These are phyloP conservation scores for Bipolaris sorokiniana DNA, from an alignment of 2,329 filamentous ascomycete genomes.

Conservation along the genomic window DNA sequence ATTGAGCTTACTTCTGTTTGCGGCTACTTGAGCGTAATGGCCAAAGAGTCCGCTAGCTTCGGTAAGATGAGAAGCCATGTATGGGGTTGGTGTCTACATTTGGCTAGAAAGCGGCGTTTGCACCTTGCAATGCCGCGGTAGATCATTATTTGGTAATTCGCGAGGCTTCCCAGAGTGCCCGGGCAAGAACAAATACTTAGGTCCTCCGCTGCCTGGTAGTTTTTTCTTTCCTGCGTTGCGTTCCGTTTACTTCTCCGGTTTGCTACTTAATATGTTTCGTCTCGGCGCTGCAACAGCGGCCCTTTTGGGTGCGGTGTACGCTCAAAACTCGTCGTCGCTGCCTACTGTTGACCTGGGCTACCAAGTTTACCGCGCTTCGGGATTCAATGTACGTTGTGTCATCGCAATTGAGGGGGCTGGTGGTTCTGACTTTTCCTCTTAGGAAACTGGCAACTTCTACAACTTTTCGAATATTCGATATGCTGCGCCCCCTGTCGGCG, in stretches of 20 bases:
- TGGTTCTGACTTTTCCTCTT: conserved; percentile 6
- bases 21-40: conserved; percentile 3
- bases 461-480: conserved; percentile 65
- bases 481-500: conserved; percentile 59
- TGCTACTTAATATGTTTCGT: conserved; percentile 27
- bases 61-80: conserved; percentile 3
- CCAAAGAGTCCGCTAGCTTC: neutral
- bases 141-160: neutral
- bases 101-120: neutral
- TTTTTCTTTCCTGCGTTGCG: no score
- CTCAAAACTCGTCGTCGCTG: conserved; percentile 37
- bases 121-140: neutral
- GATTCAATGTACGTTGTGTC: conserved; percentile 51
- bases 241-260: no score
- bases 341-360: conserved; percentile 62
- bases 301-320: conserved; percentile 30
- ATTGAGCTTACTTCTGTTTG: neutral
- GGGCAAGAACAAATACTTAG: neutral
- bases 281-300: conserved; percentile 28
- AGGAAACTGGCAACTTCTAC: conserved; percentile 54
- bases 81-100: conserved; percentile 4
- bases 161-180: neutral
- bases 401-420: neutral
- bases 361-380: conserved; percentile 56
- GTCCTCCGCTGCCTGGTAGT: neutral